These are phyloP conservation scores for Aspergillus egyptiacus DNA, from an alignment of 495 filamentous ascomycete genomes.

Conservation along the genomic window DNA sequence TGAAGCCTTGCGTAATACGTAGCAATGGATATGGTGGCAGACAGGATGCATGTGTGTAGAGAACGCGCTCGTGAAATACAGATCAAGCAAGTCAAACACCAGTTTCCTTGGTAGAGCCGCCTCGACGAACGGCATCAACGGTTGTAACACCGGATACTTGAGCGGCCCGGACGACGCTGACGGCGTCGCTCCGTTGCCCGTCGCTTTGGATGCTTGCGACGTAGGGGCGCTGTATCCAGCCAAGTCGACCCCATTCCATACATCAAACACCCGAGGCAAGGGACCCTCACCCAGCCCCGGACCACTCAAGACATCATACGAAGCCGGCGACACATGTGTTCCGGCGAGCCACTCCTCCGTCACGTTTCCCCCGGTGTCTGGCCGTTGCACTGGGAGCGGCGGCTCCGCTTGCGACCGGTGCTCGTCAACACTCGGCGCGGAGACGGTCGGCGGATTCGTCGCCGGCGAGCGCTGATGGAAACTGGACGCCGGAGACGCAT, in stretches of 20 bases:
- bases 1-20: conserved; percentile 83
- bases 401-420: conserved; percentile 23
- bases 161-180: conserved; percentile 30
- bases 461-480: conserved; percentile 28
- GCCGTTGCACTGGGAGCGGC: conserved; percentile 15
- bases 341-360: conserved; percentile 40
- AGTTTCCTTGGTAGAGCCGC: conserved; percentile 67
- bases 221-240: conserved; percentile 18
- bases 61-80: conserved; percentile 83
- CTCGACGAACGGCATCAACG: conserved; percentile 70
- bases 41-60: conserved; percentile 80
- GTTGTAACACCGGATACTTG: conserved; percentile 81
- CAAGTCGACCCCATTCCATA: conserved; percentile 34
- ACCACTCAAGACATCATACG: conserved; percentile 30
- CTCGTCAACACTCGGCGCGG: conserved; percentile 32
- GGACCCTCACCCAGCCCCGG: conserved; percentile 25
- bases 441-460: conserved; percentile 31
- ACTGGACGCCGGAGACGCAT: conserved; percentile 27
- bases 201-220: conserved; percentile 15
- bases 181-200: conserved; percentile 16
- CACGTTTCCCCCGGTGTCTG: conserved; percentile 12
- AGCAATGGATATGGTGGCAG: conserved; percentile 87
- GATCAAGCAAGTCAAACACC: conserved; percentile 78
- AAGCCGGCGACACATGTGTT: conserved; percentile 36
- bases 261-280: conserved; percentile 32